Evolutionary conservation across 2,329 filamentous ascomycete species (phyloP).

Genomic region (Talaromyces sp.): DNA sequence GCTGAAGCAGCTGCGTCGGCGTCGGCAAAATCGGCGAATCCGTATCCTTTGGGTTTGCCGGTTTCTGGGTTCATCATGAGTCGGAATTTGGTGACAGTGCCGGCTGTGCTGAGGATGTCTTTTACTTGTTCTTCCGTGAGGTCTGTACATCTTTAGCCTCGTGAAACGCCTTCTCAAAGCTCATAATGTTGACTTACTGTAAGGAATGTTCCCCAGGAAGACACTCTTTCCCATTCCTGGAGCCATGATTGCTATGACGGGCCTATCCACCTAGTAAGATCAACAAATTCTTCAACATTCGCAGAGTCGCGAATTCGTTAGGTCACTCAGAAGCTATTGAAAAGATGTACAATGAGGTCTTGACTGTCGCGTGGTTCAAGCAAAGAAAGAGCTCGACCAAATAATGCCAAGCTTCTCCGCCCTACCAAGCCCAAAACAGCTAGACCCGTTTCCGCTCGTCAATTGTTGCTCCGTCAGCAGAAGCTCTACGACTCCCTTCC

Average conservation of each 20-base stretch:
- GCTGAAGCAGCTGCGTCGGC: conserved; percentile 89
- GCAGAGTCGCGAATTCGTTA: background rate
- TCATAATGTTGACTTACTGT: conserved; percentile 61
- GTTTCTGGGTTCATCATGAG: conserved; percentile 95
- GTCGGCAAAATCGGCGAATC: conserved; percentile 93
- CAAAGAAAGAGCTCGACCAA: conserved; percentile 11
- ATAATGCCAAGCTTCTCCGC: conserved; percentile 19
- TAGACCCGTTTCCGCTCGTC: conserved; percentile 24
- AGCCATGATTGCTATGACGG: conserved; percentile 35
- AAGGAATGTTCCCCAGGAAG: conserved; percentile 60
- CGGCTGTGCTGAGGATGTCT: conserved; percentile 87
- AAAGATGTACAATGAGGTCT: background rate
- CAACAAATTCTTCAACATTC: background rate
- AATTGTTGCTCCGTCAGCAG: conserved; percentile 22
- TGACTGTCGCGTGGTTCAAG: background rate
- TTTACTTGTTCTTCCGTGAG: conserved; percentile 94
- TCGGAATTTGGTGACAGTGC: conserved; percentile 86
- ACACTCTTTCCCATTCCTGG: conserved; percentile 48
- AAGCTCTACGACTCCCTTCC: conserved; percentile 18
- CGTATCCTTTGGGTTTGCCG: conserved; percentile 91
- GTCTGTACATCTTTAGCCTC: conserved; percentile 54
- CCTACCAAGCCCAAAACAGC: conserved; percentile 10
- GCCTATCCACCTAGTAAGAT: background rate
- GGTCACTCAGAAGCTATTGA: background rate
- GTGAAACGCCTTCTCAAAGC: too few relatives aligned